Conservation (phyloP, 2,329 filamentous ascomycete genomes). For the Sporothrix globosa region DNA sequence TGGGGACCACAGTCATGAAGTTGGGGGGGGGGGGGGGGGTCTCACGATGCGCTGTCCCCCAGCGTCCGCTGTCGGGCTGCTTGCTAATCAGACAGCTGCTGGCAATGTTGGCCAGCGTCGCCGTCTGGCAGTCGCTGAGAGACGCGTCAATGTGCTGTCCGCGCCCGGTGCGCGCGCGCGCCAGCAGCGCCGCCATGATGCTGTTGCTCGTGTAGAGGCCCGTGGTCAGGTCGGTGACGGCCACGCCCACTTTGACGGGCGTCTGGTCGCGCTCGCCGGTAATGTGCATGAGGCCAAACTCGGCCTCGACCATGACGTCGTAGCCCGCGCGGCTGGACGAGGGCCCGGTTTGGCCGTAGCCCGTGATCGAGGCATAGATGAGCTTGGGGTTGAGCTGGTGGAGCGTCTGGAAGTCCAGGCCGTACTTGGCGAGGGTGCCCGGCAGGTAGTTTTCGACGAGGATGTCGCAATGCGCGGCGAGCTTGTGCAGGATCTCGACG, state of each 20-base stretch:
- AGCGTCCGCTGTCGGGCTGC: conserved; percentile 82
- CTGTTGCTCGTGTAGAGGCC: conserved; percentile 94
- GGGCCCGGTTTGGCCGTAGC: conserved; percentile 93
- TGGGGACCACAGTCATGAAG: too few relatives aligned
- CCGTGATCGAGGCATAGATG: conserved; percentile 95
- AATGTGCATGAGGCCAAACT: conserved; percentile 98
- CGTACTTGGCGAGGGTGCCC: conserved; percentile 84
- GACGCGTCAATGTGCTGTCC: conserved; percentile 93
- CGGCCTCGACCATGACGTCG: conserved; percentile 99
- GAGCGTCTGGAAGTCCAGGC: conserved; percentile 83
- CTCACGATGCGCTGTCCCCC: conserved; percentile 93
- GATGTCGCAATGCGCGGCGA: conserved; percentile 84
- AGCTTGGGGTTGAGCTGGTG: conserved; percentile 79
- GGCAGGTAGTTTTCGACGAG: conserved; percentile 97
- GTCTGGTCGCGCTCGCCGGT: conserved; percentile 85
- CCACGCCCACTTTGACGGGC: conserved; percentile 95
- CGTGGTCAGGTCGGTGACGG: conserved; percentile 93
- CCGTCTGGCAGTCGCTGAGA: conserved; percentile 91
- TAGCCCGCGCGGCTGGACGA: conserved; percentile 88
- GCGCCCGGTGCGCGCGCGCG: conserved; percentile 70
- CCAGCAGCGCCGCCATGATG: conserved; percentile 90
- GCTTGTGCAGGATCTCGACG: conserved; percentile 81
- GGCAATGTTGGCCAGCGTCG: conserved; percentile 91
- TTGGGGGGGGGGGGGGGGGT: too few relatives aligned
- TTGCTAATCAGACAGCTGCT: conserved; percentile 89